A percentile compares a stretch with the other conserved stretches of the same genome.
Evolutionary conservation across 371 early-diverging fungal species (phyloP).

Genomic region (Mortierella sp.): DNA sequence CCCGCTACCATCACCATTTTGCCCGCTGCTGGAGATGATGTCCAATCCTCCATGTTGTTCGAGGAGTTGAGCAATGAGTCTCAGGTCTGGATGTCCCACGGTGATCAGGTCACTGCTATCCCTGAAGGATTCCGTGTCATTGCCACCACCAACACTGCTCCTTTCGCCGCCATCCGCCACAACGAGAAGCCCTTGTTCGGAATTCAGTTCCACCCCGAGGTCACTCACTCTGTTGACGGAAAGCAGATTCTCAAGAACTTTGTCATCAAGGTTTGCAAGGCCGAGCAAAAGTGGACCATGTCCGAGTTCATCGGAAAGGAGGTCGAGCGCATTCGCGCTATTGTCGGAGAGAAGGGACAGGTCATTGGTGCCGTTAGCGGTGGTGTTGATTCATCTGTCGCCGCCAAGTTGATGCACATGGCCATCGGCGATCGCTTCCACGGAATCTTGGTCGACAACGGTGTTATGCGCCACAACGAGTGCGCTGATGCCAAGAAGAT

Average conservation of each 20-base stretch:
- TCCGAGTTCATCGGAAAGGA: conserved; percentile 94
- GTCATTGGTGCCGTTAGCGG: conserved; percentile 98
- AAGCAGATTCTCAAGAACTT: conserved; percentile 90
- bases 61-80: conserved; percentile 73
- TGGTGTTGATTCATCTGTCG: conserved; percentile 97
- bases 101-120: conserved; percentile 89
- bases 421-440: conserved; percentile 99
- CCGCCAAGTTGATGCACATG: conserved; percentile 95
- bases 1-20: conserved; percentile 83
- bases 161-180: conserved; percentile 91
- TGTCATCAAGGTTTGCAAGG: conserved; percentile 88
- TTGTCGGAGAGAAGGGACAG: conserved; percentile 93
- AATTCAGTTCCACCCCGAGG: conserved; percentile 98
- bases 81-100: conserved; percentile 98
- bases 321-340: conserved; percentile 89
- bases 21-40: conserved; percentile 44
- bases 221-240: conserved; percentile 95
- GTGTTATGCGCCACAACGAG: conserved; percentile 98
- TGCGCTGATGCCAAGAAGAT: conserved; percentile 86
- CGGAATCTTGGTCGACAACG: conserved; percentile 97
- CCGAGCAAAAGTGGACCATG: conserved; percentile 95
- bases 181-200: conserved; percentile 86
- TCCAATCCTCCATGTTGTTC: conserved; percentile 70
- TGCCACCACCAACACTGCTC: conserved; percentile 90
- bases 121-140: conserved; percentile 90